phyloP scores from a whole-genome alignment of 2,329 filamentous ascomycete genomes.

The Fusarium praegraminearum region DNA sequence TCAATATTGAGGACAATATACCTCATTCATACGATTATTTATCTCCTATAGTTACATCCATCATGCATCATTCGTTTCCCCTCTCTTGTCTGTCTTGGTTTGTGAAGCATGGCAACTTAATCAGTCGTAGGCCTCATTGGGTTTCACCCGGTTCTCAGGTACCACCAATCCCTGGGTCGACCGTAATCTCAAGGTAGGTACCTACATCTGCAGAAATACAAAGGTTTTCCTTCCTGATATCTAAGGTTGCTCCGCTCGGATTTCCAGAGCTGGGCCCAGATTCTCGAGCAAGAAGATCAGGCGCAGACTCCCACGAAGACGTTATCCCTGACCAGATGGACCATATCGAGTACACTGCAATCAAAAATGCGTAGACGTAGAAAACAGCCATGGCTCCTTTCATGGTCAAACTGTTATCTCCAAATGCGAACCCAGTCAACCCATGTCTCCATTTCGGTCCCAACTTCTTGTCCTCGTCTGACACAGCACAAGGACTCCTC shows the following conservation, averaged over 20 bases:
- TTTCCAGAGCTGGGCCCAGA: rapidly evolving
- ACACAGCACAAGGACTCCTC: conserved; percentile 28
- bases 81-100: no score
- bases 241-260: rapidly evolving
- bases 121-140: conserved; percentile 14
- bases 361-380: conserved; percentile 18
- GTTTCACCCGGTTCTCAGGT: conserved; percentile 2
- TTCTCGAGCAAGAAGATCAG: conserved; percentile 4
- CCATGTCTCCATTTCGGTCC: conserved; percentile 39
- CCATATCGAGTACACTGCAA: conserved; percentile 8
- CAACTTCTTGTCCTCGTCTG: conserved; percentile 10
- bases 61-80: no score
- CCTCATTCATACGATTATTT: not conserved
- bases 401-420: conserved; percentile 24
- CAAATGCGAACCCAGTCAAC: conserved; percentile 39
- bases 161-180: not conserved
- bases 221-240: conserved; percentile 16
- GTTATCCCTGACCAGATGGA: conserved; percentile 20
- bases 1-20: not conserved
- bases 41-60: not conserved
- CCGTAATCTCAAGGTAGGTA: not conserved
- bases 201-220: conserved; percentile 5
- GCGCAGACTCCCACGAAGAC: conserved; percentile 24
- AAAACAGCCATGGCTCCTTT: conserved; percentile 20
- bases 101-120: no score